Percentiles rank a stretch among this genome's conserved stretches.
Evolutionary conservation across 2,329 filamentous ascomycete species (phyloP).

Genomic region (Fusarium keratoplasticum): DNA sequence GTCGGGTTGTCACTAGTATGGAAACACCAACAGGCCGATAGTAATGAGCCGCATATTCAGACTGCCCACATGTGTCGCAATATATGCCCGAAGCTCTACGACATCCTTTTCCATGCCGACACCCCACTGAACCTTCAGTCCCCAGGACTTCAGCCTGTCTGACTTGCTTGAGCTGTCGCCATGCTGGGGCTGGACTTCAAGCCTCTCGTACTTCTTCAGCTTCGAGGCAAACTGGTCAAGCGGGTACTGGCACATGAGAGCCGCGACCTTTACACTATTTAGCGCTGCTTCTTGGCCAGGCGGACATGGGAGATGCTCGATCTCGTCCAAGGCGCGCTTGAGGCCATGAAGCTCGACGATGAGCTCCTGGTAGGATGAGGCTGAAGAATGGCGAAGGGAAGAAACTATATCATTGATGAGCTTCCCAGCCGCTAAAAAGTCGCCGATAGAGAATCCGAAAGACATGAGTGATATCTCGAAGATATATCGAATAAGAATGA

Average conservation of each 20-base stretch:
- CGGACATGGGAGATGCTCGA: background rate
- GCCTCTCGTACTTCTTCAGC: background rate
- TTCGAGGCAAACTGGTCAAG: background rate
- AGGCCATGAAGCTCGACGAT: background rate
- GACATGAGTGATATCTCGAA: background rate
- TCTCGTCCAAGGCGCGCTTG: background rate
- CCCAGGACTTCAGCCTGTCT: background rate
- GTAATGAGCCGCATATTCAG: background rate
- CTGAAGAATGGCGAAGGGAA: background rate
- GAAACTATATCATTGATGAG: background rate
- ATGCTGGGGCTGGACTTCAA: background rate
- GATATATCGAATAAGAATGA: background rate
- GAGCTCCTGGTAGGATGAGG: background rate
- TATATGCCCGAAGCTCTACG: background rate
- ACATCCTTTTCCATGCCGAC: background rate
- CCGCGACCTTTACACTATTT: background rate
- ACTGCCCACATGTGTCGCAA: background rate
- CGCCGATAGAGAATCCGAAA: background rate
- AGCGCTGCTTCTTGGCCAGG: background rate
- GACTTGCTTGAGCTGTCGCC: background rate
- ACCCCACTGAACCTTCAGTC: background rate
- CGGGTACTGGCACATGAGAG: background rate
- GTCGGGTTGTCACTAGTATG: background rate
- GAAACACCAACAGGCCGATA: background rate
- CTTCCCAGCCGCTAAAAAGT: background rate